Evolutionary conservation across 371 early-diverging fungal species (phyloP).

Genomic region (Lichtheimia ornata): DNA sequence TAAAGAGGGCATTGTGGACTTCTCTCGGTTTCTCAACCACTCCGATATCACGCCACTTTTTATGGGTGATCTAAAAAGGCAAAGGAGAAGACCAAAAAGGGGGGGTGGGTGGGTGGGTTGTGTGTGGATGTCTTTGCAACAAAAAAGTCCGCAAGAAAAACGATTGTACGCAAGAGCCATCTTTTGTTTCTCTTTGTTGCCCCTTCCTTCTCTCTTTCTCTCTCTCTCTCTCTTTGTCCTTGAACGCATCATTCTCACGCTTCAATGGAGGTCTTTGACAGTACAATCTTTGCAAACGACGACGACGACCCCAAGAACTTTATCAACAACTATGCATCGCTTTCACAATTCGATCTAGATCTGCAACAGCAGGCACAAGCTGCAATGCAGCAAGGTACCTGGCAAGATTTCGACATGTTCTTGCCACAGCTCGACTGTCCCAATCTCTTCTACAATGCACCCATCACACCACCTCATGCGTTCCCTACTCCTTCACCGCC

Average conservation of each 20-base stretch:
- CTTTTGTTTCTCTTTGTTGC: neutral
- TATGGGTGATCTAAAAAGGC: neutral
- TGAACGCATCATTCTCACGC: neutral
- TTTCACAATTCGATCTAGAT: slow-evolving; percentile 43
- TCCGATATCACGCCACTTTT: slow-evolving; percentile 5
- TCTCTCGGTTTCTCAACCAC: neutral
- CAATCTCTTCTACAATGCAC: slow-evolving; percentile 10
- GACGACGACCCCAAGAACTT: slow-evolving; percentile 16
- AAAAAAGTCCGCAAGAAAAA: slow-evolving; percentile 1
- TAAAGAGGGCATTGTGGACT: too few species aligned
- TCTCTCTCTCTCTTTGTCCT: slow-evolving; percentile 5
- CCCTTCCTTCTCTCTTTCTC: neutral
- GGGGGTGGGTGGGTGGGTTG: too few species aligned
- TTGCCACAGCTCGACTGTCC: slow-evolving; percentile 28
- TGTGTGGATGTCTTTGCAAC: neutral
- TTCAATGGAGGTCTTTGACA: slow-evolving; percentile 14
- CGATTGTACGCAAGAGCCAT: slow-evolving; percentile 1
- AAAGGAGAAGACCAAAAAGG: too few species aligned
- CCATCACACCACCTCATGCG: slow-evolving; percentile 12
- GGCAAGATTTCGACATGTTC: slow-evolving; percentile 46
- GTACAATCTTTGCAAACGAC: slow-evolving; percentile 9
- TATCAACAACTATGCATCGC: slow-evolving; percentile 9
- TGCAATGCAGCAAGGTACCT: slow-evolving; percentile 31
- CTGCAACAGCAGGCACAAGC: slow-evolving; percentile 49
- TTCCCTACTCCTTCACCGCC: slow-evolving; percentile 9